phyloP scores from a whole-genome alignment of 148 eudicot genomes.

The Gaultheria prostrata region DNA sequence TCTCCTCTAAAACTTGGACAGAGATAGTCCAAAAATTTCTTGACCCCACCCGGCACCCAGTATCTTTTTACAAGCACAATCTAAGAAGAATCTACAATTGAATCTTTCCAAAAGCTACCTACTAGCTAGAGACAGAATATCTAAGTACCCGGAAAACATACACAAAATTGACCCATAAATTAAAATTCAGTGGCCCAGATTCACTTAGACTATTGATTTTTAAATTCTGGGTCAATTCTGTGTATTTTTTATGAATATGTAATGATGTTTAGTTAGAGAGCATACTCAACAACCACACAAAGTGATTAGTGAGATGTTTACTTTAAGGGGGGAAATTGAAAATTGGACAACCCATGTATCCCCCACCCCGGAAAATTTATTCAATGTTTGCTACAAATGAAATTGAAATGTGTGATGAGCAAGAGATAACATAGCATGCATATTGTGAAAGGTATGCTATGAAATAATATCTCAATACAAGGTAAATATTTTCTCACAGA shows the following conservation, averaged over 20 bases:
- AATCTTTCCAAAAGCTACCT: conserved; percentile 8
- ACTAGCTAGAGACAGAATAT: no score
- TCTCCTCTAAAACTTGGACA: no score
- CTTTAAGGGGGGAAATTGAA: not conserved
- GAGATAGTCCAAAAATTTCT: no score
- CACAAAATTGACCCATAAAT: no score
- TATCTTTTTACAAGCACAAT: not conserved
- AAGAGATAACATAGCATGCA: no score
- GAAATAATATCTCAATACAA: no score
- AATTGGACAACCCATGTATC: not conserved
- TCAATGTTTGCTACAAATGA: not conserved
- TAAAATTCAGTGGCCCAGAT: no score
- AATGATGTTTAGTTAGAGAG: not conserved
- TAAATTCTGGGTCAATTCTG: no score
- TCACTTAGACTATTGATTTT: no score
- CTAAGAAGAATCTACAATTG: conserved; percentile 3
- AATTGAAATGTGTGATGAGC: not conserved
- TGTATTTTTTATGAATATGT: no score
- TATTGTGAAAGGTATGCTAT: not conserved
- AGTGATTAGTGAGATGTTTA: not conserved
- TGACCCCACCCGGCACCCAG: not conserved
- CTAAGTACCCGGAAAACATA: no score
- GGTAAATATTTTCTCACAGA: no score
- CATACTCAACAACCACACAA: conserved; percentile 8
- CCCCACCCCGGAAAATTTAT: not conserved